Evolutionary conservation across 257 asterid genomes (phyloP).

Genomic region (Solanum chiquidenum): DNA sequence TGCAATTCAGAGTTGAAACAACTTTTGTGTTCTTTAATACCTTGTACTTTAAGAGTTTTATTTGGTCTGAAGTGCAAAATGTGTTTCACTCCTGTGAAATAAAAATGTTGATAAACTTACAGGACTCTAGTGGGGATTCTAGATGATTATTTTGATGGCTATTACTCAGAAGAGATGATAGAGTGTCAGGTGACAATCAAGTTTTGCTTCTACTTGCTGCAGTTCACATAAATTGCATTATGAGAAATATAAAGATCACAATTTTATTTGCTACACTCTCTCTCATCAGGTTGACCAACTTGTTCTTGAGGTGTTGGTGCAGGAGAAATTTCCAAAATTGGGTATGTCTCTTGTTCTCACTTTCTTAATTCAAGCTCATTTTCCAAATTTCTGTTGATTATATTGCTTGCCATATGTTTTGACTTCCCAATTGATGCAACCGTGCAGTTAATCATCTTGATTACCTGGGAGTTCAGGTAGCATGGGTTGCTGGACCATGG

Average conservation of each 20-base stretch:
- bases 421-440: slow-evolving; percentile 12
- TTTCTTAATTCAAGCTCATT: background rate
- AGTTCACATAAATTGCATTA: background rate
- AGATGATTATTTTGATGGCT: slow-evolving; percentile 93
- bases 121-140: slow-evolving; percentile 91
- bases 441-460: slow-evolving; percentile 83
- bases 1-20: background rate
- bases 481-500: slow-evolving; percentile 93
- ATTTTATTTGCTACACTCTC: slow-evolving; percentile 4
- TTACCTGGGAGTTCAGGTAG: slow-evolving; percentile 92
- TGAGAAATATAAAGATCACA: background rate
- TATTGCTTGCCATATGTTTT: background rate
- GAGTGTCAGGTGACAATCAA: slow-evolving; percentile 71
- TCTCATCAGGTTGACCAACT: slow-evolving; percentile 78
- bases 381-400: background rate
- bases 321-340: slow-evolving; percentile 72
- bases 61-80: background rate
- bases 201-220: background rate
- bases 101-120: slow-evolving; percentile 13
- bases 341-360: slow-evolving; percentile 34
- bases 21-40: background rate
- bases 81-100: background rate
- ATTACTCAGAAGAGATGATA: slow-evolving; percentile 94
- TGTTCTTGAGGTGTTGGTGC: slow-evolving; percentile 90
- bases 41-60: background rate